phyloP scores from a whole-genome alignment of 2,329 filamentous ascomycete genomes.

The Trichoderma guizhouense region DNA sequence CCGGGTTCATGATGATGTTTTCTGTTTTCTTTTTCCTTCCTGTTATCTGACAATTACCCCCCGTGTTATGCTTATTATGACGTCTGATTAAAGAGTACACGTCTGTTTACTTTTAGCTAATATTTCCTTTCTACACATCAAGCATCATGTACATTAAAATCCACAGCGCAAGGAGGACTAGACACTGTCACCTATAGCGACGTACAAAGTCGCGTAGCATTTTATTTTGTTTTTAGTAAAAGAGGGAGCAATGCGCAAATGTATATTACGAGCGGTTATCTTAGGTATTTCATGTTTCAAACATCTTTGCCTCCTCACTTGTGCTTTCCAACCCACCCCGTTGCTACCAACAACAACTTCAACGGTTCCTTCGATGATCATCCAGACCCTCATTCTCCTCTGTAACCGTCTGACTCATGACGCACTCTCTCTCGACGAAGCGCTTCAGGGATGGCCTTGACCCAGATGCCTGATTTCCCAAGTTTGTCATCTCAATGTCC shows the following conservation, averaged over 20 bases:
- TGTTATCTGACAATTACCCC: neutral
- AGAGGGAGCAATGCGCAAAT: neutral
- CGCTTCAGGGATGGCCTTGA: conserved; percentile 21
- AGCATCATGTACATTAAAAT: conserved; percentile 7
- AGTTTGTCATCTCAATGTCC: conserved; percentile 31
- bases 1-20: neutral
- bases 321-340: neutral
- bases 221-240: neutral
- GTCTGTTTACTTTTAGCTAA: neutral
- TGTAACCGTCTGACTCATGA: conserved; percentile 36
- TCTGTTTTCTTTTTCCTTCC: neutral
- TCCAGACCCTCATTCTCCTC: conserved; percentile 31
- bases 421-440: conserved; percentile 33
- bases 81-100: neutral
- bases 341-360: neutral
- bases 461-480: conserved; percentile 22
- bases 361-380: conserved; percentile 6
- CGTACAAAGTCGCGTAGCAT: neutral
- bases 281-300: conserved; percentile 16
- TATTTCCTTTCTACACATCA: conserved; percentile 10
- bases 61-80: neutral
- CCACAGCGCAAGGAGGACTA: neutral
- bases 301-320: neutral
- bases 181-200: neutral
- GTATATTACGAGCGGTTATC: conserved; percentile 25